phyloP scores from a whole-genome alignment of 495 filamentous ascomycete genomes.

The Collariella sp. region DNA sequence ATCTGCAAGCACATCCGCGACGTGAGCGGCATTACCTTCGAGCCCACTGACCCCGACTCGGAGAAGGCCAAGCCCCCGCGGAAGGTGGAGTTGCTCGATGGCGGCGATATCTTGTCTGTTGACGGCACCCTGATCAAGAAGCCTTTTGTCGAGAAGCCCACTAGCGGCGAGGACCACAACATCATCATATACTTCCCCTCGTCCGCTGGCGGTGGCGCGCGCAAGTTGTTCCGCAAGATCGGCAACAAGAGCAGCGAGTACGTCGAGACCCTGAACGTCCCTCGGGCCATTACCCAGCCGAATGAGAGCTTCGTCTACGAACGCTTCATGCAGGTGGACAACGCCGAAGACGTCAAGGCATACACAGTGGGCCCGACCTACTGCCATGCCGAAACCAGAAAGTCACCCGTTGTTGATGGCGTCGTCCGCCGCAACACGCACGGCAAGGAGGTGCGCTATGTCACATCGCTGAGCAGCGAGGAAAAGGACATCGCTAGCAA shows the following conservation, averaged over 20 bases:
- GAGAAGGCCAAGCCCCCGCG: slow-evolving; percentile 48
- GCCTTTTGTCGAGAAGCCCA: slow-evolving; percentile 96
- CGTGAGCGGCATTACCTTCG: slow-evolving; percentile 68
- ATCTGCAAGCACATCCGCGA: slow-evolving; percentile 69
- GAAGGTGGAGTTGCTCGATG: slow-evolving; percentile 73
- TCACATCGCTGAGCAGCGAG: slow-evolving; percentile 71
- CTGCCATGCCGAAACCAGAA: slow-evolving; percentile 94
- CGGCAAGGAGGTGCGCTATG: slow-evolving; percentile 93
- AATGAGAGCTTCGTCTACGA: slow-evolving; percentile 88
- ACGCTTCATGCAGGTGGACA: slow-evolving; percentile 90
- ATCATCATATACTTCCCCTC: slow-evolving; percentile 95
- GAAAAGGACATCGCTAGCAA: slow-evolving; percentile 79
- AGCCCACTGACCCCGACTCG: slow-evolving; percentile 60
- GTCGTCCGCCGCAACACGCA: slow-evolving; percentile 92
- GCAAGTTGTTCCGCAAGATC: slow-evolving; percentile 90
- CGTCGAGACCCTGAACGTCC: slow-evolving; percentile 63
- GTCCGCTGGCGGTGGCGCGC: slow-evolving; percentile 74
- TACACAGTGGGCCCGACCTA: slow-evolving; percentile 93
- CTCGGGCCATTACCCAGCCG: slow-evolving; percentile 69
- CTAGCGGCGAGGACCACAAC: slow-evolving; percentile 98
- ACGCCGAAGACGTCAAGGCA: slow-evolving; percentile 95
- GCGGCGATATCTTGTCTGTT: slow-evolving; percentile 78
- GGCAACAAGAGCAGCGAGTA: slow-evolving; percentile 97
- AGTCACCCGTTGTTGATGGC: slow-evolving; percentile 94
- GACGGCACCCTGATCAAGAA: slow-evolving; percentile 77